Evolutionary conservation across 2,329 filamentous ascomycete species (phyloP).

Genomic region (Talaromyces sp.): DNA sequence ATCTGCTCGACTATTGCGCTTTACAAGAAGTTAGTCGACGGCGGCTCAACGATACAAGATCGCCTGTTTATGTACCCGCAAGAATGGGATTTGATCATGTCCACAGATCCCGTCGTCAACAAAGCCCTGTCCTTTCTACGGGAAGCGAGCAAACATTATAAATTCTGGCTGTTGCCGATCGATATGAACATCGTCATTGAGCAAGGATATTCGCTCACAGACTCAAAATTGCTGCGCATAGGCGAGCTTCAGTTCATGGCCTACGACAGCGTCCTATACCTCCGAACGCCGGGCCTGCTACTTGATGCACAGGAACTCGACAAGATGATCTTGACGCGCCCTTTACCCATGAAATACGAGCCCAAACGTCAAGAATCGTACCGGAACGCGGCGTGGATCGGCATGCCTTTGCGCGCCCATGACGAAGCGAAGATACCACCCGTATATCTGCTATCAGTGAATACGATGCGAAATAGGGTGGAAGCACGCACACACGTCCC

Average conservation of each 20-base stretch:
- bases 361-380: constrained; percentile 33
- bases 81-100: constrained; percentile 40
- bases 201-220: constrained; percentile 32
- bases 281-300: constrained; percentile 41
- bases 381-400: constrained; percentile 38
- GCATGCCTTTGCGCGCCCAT: constrained; percentile 34
- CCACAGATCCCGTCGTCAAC: constrained; percentile 27
- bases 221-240: constrained; percentile 37
- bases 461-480: constrained; percentile 33
- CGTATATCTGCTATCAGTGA: constrained; percentile 38
- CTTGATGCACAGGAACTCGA: constrained; percentile 39
- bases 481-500: constrained; percentile 39
- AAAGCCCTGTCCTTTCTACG: constrained; percentile 38
- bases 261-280: constrained; percentile 44
- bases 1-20: constrained; percentile 46
- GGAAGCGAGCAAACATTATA: constrained; percentile 37
- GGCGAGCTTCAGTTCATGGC: constrained; percentile 40
- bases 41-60: constrained; percentile 35
- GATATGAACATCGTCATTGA: constrained; percentile 36
- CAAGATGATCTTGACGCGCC: constrained; percentile 33
- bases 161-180: constrained; percentile 41
- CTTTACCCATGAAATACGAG: constrained; percentile 33
- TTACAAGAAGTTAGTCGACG: constrained; percentile 38
- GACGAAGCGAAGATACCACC: constrained; percentile 31
- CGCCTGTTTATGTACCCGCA: constrained; percentile 47